phyloP scores from a whole-genome alignment of 805 yeast genomes.

The Yarrowia phangngaensis region DNA sequence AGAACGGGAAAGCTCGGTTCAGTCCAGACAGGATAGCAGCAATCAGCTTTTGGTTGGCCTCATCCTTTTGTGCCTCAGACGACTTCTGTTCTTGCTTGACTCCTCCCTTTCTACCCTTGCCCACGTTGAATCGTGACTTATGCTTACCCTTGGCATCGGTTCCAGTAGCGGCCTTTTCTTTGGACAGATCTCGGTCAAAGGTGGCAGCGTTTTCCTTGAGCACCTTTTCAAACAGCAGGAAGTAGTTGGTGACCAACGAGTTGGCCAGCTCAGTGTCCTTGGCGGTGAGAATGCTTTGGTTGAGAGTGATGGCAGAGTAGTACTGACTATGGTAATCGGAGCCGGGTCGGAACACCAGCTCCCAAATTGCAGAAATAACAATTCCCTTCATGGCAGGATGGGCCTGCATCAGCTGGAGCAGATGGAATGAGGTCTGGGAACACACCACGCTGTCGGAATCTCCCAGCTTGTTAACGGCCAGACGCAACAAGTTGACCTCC shows the following conservation, averaged over 20 bases:
- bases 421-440: conserved; percentile 77
- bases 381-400: conserved; percentile 95
- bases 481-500: conserved; percentile 80
- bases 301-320: conserved; percentile 80
- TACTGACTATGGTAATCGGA: conserved; percentile 81
- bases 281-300: conserved; percentile 84
- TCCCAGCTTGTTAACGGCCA: conserved; percentile 92
- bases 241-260: conserved; percentile 74
- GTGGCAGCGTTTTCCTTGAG: conserved; percentile 58
- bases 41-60: conserved; percentile 76
- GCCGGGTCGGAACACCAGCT: conserved; percentile 68
- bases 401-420: conserved; percentile 75
- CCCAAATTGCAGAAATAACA: conserved; percentile 73
- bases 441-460: conserved; percentile 88
- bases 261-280: conserved; percentile 80
- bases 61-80: conserved; percentile 46
- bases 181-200: conserved; percentile 40
- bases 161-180: conserved; percentile 33
- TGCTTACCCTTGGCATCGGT: conserved; percentile 42
- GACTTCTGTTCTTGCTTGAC: conserved; percentile 36
- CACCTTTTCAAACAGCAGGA: conserved; percentile 78
- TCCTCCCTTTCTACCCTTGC: conserved; percentile 79
- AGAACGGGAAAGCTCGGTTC: conserved; percentile 93
- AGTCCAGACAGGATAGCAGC: conserved; percentile 91
- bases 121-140: conserved; percentile 64